phyloP scores from a whole-genome alignment of 768 basidiomycete species.

The Termitomyces bulborhizus region DNA sequence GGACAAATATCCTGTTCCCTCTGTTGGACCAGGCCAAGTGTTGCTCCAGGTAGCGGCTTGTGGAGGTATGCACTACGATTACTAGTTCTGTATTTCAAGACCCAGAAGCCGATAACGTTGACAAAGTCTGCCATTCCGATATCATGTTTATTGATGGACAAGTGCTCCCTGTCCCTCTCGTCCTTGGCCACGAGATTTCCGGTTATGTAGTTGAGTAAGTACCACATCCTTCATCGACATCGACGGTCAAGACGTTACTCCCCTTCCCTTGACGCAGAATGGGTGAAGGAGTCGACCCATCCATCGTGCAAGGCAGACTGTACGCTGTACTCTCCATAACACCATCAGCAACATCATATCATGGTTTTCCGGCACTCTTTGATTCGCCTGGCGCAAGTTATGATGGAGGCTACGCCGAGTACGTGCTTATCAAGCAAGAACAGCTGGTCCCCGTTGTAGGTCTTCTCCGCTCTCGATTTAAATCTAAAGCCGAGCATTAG shows the following conservation, averaged over 20 bases:
- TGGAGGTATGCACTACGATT: constrained; percentile 1
- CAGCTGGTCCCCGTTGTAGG: constrained; percentile 8
- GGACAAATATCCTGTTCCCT: constrained; percentile 1
- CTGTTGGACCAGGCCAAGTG: constrained; percentile 6
- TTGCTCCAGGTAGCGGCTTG: constrained; percentile 6
- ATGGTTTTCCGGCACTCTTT: constrained; percentile 5
- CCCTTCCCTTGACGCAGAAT: neutral
- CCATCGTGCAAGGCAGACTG: neutral
- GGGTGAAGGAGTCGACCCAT: constrained; percentile 1
- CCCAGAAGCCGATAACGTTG: neutral
- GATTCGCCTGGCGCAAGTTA: constrained; percentile 5
- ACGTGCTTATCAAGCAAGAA: constrained; percentile 1
- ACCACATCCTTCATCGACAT: neutral
- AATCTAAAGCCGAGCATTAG: neutral
- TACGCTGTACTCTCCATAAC: constrained; percentile 6
- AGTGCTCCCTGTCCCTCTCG: constrained; percentile 4
- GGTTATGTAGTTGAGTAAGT: constrained; percentile 6
- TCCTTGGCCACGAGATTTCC: constrained; percentile 7
- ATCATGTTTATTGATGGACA: constrained; percentile 6
- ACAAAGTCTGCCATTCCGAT: constrained; percentile 7
- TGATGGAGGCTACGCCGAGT: constrained; percentile 6
- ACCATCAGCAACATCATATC: neutral
- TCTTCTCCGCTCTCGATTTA: neutral
- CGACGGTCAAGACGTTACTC: too few relatives aligned
- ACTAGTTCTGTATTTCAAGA: neutral